These are phyloP conservation scores for Termitomyces bulborhizus DNA, from an alignment of 768 basidiomycete genomes.

Conservation along the genomic window DNA sequence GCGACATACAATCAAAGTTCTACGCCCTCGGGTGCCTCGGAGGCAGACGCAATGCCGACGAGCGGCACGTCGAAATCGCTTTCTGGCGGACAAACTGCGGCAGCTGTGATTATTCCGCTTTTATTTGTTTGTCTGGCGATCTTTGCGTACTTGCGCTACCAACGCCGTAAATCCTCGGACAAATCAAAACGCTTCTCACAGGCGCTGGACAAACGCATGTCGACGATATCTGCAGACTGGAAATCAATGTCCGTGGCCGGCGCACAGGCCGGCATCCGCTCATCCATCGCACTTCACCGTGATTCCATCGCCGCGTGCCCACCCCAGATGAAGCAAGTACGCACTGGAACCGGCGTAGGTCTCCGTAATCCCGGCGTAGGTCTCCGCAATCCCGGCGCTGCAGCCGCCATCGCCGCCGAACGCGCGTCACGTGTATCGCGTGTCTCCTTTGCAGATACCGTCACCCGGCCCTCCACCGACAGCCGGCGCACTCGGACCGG, in stretches of 20 bases:
- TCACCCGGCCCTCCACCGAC: slow-evolving; percentile 32
- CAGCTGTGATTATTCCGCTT: slow-evolving; percentile 67
- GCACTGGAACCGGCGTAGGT: slow-evolving; percentile 42
- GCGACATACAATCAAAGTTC: slow-evolving; percentile 49
- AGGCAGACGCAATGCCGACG: slow-evolving; percentile 27
- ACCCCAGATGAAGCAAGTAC: slow-evolving; percentile 26
- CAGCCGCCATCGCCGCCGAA: slow-evolving; percentile 21
- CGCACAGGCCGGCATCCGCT: slow-evolving; percentile 68
- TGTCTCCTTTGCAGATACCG: slow-evolving; percentile 61
- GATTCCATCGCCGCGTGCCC: slow-evolving; percentile 24
- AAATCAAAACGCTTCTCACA: slow-evolving; percentile 58
- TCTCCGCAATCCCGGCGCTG: slow-evolving; percentile 38
- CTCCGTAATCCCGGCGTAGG: slow-evolving; percentile 47
- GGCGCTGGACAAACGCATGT: slow-evolving; percentile 78
- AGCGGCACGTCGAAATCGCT: slow-evolving; percentile 21
- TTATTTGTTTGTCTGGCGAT: slow-evolving; percentile 39
- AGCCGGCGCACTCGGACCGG: slow-evolving; percentile 28
- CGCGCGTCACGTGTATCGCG: slow-evolving; percentile 48
- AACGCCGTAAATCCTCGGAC: slow-evolving; percentile 40
- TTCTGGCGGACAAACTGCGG: slow-evolving; percentile 50
- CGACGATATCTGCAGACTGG: slow-evolving; percentile 75
- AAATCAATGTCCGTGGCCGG: slow-evolving; percentile 64
- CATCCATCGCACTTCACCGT: slow-evolving; percentile 45
- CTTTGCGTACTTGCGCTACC: slow-evolving; percentile 46
- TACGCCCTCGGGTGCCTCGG: slow-evolving; percentile 23